Conservation (phyloP, 805 yeast species). For the Saturnispora besseyi region DNA sequence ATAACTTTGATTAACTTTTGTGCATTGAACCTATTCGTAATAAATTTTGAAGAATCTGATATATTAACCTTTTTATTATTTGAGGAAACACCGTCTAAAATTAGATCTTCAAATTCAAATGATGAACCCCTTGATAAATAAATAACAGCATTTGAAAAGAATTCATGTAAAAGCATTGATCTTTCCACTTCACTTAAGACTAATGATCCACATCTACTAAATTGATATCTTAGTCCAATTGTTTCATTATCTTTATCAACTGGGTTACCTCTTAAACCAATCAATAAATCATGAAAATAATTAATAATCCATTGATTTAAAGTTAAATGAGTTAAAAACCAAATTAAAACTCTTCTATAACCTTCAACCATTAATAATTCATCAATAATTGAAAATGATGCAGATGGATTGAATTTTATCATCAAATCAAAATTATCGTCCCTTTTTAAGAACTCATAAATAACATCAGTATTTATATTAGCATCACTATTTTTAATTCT, state of each 20-base stretch:
- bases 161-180: slow-evolving; percentile 63
- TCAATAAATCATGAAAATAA: slow-evolving; percentile 52
- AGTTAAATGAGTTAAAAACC: slow-evolving; percentile 59
- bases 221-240: slow-evolving; percentile 21
- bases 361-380: slow-evolving; percentile 67
- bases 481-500: slow-evolving; percentile 18
- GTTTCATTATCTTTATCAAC: slow-evolving; percentile 11
- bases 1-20: slow-evolving; percentile 42
- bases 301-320: slow-evolving; percentile 47
- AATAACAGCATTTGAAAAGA: slow-evolving; percentile 47
- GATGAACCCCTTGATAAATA: slow-evolving; percentile 31
- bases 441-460: slow-evolving; percentile 39
- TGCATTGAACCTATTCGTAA: slow-evolving; percentile 26
- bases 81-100: neutral
- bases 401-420: slow-evolving; percentile 40
- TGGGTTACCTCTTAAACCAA: slow-evolving; percentile 44
- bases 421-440: slow-evolving; percentile 40
- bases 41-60: slow-evolving; percentile 18
- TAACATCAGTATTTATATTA: slow-evolving; percentile 38
- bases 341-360: slow-evolving; percentile 50
- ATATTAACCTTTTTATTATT: slow-evolving; percentile 8
- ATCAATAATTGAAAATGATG: slow-evolving; percentile 51
- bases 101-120: slow-evolving; percentile 16
- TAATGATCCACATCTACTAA: slow-evolving; percentile 51
- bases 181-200: slow-evolving; percentile 49